These are phyloP conservation scores for Mycosphaerella sp. DNA, from an alignment of 2,329 filamentous ascomycete species.

Conservation along the genomic window DNA sequence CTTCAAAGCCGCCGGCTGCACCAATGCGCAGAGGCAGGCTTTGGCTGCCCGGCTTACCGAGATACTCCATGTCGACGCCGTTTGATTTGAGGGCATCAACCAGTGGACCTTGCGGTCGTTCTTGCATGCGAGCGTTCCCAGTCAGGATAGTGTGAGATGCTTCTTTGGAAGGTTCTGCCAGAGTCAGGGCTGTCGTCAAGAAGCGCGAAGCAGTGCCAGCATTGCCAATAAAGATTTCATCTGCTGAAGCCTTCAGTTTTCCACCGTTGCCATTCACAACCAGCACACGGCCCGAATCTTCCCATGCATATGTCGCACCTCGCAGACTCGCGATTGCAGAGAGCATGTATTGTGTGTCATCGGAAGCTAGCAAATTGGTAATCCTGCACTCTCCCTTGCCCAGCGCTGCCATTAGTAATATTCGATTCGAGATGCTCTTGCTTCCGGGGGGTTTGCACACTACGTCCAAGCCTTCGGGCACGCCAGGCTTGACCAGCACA, in stretches of 20 bases:
- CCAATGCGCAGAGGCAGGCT: constrained; percentile 79
- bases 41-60: constrained; percentile 73
- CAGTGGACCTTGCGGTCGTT: constrained; percentile 84
- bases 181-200: constrained; percentile 80
- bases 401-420: constrained; percentile 86
- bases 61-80: constrained; percentile 78
- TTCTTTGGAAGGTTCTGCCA: constrained; percentile 60
- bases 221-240: constrained; percentile 87
- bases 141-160: constrained; percentile 72
- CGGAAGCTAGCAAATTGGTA: constrained; percentile 88
- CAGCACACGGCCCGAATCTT: constrained; percentile 85
- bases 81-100: constrained; percentile 85
- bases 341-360: constrained; percentile 96
- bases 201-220: constrained; percentile 95
- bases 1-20: constrained; percentile 74
- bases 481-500: constrained; percentile 64
- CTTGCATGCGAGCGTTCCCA: constrained; percentile 93
- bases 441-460: constrained; percentile 86
- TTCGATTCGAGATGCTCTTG: constrained; percentile 95
- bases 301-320: constrained; percentile 86
- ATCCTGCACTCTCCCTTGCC: constrained; percentile 80
- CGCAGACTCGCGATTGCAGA: constrained; percentile 79
- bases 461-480: constrained; percentile 59
- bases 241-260: constrained; percentile 64
- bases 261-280: constrained; percentile 90